Percentiles rank a stretch among this genome's conserved stretches.
These are phyloP conservation scores for Solanum chaucha DNA, from an alignment of 257 asterid genomes.

Conservation along the genomic window DNA sequence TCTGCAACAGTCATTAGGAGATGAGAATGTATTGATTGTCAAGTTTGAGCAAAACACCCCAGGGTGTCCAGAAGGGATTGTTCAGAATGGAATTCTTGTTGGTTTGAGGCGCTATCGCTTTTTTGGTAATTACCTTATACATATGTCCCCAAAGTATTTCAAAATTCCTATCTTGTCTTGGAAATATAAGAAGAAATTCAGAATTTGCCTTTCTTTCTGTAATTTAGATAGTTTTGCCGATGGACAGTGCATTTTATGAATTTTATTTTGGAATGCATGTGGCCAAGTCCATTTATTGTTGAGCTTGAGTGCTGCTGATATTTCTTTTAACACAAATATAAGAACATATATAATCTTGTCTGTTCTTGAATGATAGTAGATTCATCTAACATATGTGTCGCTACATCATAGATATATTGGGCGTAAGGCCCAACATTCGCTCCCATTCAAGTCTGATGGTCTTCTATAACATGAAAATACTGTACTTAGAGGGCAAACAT, in stretches of 20 bases:
- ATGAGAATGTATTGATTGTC: slow-evolving; percentile 59
- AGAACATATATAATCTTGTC: not conserved
- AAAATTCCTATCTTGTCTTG: not conserved
- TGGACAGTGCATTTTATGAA: not conserved
- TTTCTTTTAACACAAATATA: not conserved
- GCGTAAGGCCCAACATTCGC: not conserved
- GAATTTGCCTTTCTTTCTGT: not conserved
- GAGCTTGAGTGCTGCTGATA: not conserved
- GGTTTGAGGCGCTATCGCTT: slow-evolving; percentile 57
- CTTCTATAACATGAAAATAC: not conserved
- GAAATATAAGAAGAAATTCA: not conserved
- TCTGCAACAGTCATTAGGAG: slow-evolving; percentile 60
- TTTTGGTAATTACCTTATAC: slow-evolving; percentile 41
- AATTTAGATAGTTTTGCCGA: not conserved
- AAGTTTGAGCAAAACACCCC: slow-evolving; percentile 33
- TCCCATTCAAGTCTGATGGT: not conserved
- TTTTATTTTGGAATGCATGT: not conserved
- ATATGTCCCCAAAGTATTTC: not conserved
- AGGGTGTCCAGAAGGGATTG: slow-evolving; percentile 12
- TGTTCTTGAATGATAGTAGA: not conserved
- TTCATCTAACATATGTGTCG: not conserved
- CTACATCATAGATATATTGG: not conserved
- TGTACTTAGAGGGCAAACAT: not conserved
- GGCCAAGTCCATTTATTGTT: not conserved
- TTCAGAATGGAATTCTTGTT: slow-evolving; percentile 53